Base-by-base conservation (phyloP, 148 eudicot species). In the Nepenthes gracilis region DNA sequence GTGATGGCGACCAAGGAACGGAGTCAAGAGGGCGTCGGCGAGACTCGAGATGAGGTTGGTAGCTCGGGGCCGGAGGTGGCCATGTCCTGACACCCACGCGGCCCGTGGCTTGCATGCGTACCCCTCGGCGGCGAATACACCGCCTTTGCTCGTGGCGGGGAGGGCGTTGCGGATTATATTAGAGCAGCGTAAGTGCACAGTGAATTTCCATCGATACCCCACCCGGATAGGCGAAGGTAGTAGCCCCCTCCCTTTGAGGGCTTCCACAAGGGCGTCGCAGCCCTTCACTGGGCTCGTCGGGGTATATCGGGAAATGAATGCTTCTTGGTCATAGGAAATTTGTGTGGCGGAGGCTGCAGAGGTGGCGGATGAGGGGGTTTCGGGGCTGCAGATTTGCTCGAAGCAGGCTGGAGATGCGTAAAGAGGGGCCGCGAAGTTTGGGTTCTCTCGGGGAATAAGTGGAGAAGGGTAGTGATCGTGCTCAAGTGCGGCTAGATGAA, bases 21-120 rank as follows among this genome's bases (percentile, higher is more conserved):
- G 90, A 85, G 47, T 92, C 97, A 12, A 92, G 49, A 85, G 49
- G 0, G 97, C 96, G 40, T 92, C 96, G 12, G 90, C 96, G 1
- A 92, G 81, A 1, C 96, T 96, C 3, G 81, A 74, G 7, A 85
- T 94, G 2, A 92, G 69, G 55, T 92, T 92, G 12, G 97, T 88
- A 0, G 97, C 97, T 0, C 97, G 5, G 97, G 97, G 5, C 97
- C 97, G 1, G 97, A 91, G 2, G 90, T 91, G 34, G 97, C 97
- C 36, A 91, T 91, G n/a, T n/a, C n/a, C n/a, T n/a, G n/a, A n/a
- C n/a, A n/a, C 90, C 0, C 97, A 96, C 2, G 85, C 96, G 32
- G 62, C 59, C 12, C 87, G 83, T 2, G 87, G 67, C 43, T 96
- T 87, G 6, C 97, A 90, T 0, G 97, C 97, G 61, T 91, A 91